phyloP scores from a whole-genome alignment of 768 basidiomycete genomes.

The Podaxis sp. region DNA sequence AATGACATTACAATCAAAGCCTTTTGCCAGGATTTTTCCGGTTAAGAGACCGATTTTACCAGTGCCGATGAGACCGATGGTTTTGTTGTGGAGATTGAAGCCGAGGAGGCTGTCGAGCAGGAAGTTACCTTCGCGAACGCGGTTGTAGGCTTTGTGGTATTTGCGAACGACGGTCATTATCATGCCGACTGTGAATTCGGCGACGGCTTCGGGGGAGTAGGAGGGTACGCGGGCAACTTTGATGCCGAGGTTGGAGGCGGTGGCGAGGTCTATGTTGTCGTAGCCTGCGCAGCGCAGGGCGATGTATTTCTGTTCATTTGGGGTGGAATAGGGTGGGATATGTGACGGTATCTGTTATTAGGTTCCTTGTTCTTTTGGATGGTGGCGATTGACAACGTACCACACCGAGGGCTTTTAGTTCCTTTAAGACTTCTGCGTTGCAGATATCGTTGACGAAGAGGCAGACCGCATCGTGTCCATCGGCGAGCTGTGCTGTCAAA shows the following conservation, averaged over 20 bases:
- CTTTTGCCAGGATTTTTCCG: constrained; percentile 39
- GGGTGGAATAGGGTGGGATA: no score
- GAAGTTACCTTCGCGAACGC: constrained; percentile 47
- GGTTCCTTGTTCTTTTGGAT: not conserved
- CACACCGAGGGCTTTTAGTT: constrained; percentile 33
- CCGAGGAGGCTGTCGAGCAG: constrained; percentile 44
- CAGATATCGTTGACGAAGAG: constrained; percentile 46
- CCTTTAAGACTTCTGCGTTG: constrained; percentile 32
- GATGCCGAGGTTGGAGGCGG: constrained; percentile 31
- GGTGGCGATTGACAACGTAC: constrained; percentile 23
- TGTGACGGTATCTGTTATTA: not conserved
- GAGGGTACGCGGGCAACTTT: constrained; percentile 42
- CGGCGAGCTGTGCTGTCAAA: constrained; percentile 34
- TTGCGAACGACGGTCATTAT: constrained; percentile 44
- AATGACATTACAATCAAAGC: constrained; percentile 39
- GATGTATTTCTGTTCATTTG: constrained; percentile 34
- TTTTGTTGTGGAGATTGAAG: constrained; percentile 41
- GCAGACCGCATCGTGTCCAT: constrained; percentile 38
- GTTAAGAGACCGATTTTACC: constrained; percentile 44
- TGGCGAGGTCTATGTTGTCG: constrained; percentile 40
- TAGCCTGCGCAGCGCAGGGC: constrained; percentile 42
- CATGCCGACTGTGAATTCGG: constrained; percentile 48
- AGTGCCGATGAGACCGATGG: constrained; percentile 44
- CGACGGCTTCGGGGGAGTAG: constrained; percentile 44
- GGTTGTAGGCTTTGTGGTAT: constrained; percentile 45